Base-by-base conservation (phyloP, 306 rosid genomes). In the Dryas alaskensis region DNA sequence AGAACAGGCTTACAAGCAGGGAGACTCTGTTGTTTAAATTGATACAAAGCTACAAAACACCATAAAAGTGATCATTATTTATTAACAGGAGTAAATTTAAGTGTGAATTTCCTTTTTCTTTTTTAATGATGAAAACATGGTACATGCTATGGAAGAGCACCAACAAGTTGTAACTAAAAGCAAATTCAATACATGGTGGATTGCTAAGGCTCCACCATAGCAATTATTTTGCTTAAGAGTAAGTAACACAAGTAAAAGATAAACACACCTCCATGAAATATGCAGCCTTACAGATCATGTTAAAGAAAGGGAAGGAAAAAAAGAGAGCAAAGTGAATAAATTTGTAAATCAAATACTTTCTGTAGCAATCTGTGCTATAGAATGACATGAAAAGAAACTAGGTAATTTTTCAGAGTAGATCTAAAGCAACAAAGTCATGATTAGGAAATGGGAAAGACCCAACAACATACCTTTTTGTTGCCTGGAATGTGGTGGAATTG, bases 1-100 rank as follows among this genome's bases (percentile, higher is more conserved):
- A 93, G 96, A 68, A 89, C 90, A 27, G 97, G 96, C 79, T 88
- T 91, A 84, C 98, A 94, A 70, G 97, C 97, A 48, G 97, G 98
- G 76, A 94, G 98, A 62, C 68, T 89, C 82, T 94, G 98, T 88
- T 94, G 98, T 62, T 80, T 85, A 82, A 94, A 94, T 78, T 75
- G 94, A 83, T 84, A 54, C 17, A 79, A 76, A 69, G 89, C 97
- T 94, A 89, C 82, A 81, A 72, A 76, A 73, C 67, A 73, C 73
- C 84, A 76, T n/a, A 81, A 37, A 69, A 70, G 49, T 7, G 51
- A 42, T 43, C 7, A 70, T 14, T 60, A 63, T 55, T 37, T 6
- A 57, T 48, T 39, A 73, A 55, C 11, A 67, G 46, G 13, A 10
- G 47, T n/a, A 13, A 27, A 69, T 1, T 19, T 12, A 17, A 19